phyloP scores from a whole-genome alignment of 306 rosid genomes.

The Purshia tridentata region DNA sequence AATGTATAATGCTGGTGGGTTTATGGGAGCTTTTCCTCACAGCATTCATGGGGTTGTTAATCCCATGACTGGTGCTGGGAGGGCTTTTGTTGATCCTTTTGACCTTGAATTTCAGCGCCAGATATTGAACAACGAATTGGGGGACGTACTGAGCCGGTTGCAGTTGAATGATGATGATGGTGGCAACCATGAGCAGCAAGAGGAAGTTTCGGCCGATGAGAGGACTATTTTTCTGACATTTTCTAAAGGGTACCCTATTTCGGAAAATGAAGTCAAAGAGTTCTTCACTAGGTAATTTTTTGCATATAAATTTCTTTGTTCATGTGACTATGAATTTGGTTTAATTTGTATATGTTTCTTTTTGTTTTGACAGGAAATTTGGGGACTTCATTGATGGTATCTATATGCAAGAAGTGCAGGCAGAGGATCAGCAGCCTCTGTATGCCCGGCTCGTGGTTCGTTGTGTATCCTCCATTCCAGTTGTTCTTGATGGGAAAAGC shows the following conservation, averaged over 20 bases:
- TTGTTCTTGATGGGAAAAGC: constrained; percentile 26
- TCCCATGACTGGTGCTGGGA: background rate
- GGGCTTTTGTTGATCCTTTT: background rate
- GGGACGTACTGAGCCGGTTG: constrained; percentile 20
- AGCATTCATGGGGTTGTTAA: background rate
- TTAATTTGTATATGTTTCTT: background rate
- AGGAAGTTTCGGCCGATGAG: constrained; percentile 30
- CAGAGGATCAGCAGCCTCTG: constrained; percentile 41
- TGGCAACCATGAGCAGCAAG: background rate
- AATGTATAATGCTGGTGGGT: too few relatives aligned
- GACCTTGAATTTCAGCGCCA: background rate
- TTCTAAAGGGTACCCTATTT: constrained; percentile 64
- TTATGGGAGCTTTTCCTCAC: background rate
- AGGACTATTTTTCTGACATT: constrained; percentile 67
- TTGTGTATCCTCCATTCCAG: constrained; percentile 17
- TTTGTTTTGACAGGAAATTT: constrained; percentile 34
- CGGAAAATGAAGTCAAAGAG: constrained; percentile 44
- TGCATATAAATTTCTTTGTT: too few relatives aligned
- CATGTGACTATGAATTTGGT: background rate
- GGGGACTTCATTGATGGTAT: constrained; percentile 49
- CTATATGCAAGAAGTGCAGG: constrained; percentile 48
- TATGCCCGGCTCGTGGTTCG: constrained; percentile 57
- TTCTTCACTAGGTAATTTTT: constrained; percentile 40
- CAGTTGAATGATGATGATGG: background rate
- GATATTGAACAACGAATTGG: constrained; percentile 14